Base-by-base conservation (phyloP, 1,284 basidiomycete species). In the Fistulina hepatica region DNA sequence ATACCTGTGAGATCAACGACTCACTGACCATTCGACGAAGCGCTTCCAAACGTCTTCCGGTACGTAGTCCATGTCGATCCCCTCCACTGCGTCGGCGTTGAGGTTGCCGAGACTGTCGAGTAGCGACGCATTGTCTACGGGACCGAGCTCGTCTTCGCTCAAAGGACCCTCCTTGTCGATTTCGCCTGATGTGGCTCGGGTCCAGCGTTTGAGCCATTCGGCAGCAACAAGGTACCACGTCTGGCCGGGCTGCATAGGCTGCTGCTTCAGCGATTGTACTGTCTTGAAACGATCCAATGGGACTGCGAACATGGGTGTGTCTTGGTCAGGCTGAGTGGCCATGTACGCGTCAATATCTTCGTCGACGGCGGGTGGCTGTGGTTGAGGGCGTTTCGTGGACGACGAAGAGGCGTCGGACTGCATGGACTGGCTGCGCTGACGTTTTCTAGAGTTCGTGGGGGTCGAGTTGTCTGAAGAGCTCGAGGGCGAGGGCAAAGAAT, bases 191-290 rank as follows among this genome's bases (percentile, higher is more conserved):
- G 77, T 81, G 6, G 81, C 82, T 46, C 71, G 72, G 44, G 69
- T 62, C 80, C 83, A 92, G 10, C 73, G 70, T 36, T 69, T 70
- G 59, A 71, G 83, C 90, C 90, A 93, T 10, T 52, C 49, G 33
- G 69, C 58, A 21, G 77, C 69, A 21, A 92, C 63, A 36, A 93
- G 60, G 57, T 76, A 89, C 86, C 88, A 93, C 3, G 66, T 76
- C 38, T 89, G 73, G 26, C 81, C 83, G 12, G 65, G 55, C 22
- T 63, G 55, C 66, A 90, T 73, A 16, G 64, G 60, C 27, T 53
- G 52, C 22, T 52, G 51, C 49, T 68, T 68, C 8, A 66, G 63
- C 4, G 57, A 53, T 17, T 69, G 55, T 47, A 86, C 69, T 37
- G 63, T 55, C 10, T 48, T 48, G 44, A 48, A 47, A 37, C 43